These are phyloP conservation scores for Cutaneotrichosporon sp. DNA, from an alignment of 1,284 basidiomycete species.

Conservation along the genomic window DNA sequence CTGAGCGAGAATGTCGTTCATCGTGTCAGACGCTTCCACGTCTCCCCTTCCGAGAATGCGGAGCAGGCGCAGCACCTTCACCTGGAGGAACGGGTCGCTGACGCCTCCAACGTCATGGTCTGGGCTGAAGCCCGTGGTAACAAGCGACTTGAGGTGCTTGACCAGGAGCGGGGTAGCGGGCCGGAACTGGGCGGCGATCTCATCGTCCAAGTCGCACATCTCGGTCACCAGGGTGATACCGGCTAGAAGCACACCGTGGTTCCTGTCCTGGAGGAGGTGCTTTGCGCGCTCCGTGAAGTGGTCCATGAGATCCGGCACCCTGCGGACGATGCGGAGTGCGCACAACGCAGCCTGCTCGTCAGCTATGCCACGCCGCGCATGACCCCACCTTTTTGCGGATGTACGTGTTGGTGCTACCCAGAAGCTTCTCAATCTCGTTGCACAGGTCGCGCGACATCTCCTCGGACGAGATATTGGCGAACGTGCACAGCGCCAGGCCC, in stretches of 20 bases:
- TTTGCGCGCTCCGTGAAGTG: slow-evolving; percentile 88
- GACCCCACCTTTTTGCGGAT: slow-evolving; percentile 87
- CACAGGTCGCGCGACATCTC: slow-evolving; percentile 96
- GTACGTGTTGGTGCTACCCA: slow-evolving; percentile 97
- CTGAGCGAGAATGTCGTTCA: slow-evolving; percentile 97
- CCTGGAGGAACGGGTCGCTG: slow-evolving; percentile 97
- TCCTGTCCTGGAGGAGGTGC: slow-evolving; percentile 87
- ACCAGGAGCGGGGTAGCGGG: slow-evolving; percentile 91
- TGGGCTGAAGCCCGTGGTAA: slow-evolving; percentile 95
- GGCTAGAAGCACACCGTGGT: slow-evolving; percentile 92
- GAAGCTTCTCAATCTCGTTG: slow-evolving; percentile 94
- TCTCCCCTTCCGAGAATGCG: slow-evolving; percentile 83
- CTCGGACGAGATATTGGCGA: slow-evolving; percentile 98
- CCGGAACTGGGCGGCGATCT: slow-evolving; percentile 79
- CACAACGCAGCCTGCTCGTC: slow-evolving; percentile 77
- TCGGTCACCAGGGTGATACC: slow-evolving; percentile 93
- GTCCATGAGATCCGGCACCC: slow-evolving; percentile 93
- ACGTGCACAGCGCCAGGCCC: slow-evolving; percentile 93
- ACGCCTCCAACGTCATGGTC: slow-evolving; percentile 99
- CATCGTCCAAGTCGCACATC: slow-evolving; percentile 78
- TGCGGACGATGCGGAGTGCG: slow-evolving; percentile 91
- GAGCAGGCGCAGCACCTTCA: slow-evolving; percentile 92
- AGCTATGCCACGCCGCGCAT: background rate
- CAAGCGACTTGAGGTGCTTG: slow-evolving; percentile 89
- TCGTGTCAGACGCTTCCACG: slow-evolving; percentile 80